These are phyloP conservation scores for Coriolopsis trogii DNA, from an alignment of 1,284 basidiomycete genomes.

Conservation along the genomic window DNA sequence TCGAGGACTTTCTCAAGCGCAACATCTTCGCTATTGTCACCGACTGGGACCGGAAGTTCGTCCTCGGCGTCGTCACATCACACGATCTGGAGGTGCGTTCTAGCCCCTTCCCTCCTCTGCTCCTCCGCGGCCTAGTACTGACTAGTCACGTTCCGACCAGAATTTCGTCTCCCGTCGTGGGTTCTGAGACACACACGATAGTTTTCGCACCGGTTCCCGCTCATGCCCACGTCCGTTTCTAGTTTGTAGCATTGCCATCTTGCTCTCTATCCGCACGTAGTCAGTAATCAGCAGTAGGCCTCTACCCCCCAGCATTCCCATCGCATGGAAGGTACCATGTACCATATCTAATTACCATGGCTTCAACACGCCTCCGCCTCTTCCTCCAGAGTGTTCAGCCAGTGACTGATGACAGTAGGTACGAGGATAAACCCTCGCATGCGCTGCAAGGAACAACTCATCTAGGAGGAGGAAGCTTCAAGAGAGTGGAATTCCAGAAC, in stretches of 20 bases:
- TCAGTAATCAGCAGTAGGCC: neutral
- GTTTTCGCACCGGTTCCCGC: too few relatives aligned
- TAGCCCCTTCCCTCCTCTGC: neutral
- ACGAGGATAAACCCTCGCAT: neutral
- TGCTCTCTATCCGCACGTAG: neutral
- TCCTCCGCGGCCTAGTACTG: neutral
- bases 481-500: neutral
- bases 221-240: neutral
- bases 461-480: neutral
- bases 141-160: slow-evolving; percentile 19
- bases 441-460: neutral
- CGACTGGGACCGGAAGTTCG: slow-evolving; percentile 81
- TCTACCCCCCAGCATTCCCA: neutral
- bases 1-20: slow-evolving; percentile 72
- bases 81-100: slow-evolving; percentile 72
- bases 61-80: slow-evolving; percentile 80
- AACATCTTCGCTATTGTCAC: slow-evolving; percentile 87
- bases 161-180: slow-evolving; percentile 65
- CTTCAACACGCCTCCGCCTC: slow-evolving; percentile 12
- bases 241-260: slow-evolving; percentile 13
- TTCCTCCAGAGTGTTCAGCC: neutral
- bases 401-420: too few relatives aligned
- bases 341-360: neutral
- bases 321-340: neutral
- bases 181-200: too few relatives aligned